phyloP scores from a whole-genome alignment of 495 filamentous ascomycete species.

The Penicillium cosmopolitanum region DNA sequence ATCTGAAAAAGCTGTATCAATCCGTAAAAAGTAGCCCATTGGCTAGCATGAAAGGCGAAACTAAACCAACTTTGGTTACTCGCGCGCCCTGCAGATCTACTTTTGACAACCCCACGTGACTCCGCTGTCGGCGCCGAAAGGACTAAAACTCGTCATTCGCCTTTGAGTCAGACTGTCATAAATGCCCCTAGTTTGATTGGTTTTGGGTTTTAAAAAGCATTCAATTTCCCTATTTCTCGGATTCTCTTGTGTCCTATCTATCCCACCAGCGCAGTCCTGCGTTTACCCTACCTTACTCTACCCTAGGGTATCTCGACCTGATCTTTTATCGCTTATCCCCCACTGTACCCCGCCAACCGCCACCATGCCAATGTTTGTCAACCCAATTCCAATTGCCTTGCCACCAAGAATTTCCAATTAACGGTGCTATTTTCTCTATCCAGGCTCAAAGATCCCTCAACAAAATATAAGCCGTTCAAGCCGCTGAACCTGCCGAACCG shows the following conservation, averaged over 20 bases:
- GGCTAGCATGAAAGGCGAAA: not conserved
- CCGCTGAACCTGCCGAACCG: conserved; percentile 82
- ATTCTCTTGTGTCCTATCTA: not conserved
- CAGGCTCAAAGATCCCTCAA: conserved; percentile 94
- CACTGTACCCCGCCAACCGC: conserved; percentile 37
- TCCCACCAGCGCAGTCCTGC: conserved; percentile 7
- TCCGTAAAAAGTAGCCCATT: too few relatives aligned
- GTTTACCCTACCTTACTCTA: conserved; percentile 6
- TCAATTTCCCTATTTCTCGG: conserved; percentile 4
- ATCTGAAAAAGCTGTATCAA: not conserved
- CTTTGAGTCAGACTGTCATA: conserved; percentile 29
- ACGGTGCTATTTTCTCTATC: not conserved
- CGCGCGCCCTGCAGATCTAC: not conserved
- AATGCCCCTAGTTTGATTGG: conserved; percentile 30
- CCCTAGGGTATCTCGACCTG: too few relatives aligned
- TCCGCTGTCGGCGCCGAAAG: conserved; percentile 36
- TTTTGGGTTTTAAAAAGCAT: conserved; percentile 22
- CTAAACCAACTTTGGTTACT: conserved; percentile 1
- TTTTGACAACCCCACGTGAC: conserved; percentile 27
- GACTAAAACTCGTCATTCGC: conserved; percentile 30
- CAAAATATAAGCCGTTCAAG: conserved; percentile 82
- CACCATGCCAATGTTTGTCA: conserved; percentile 46
- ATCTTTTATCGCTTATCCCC: conserved; percentile 32
- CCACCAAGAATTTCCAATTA: too few relatives aligned
- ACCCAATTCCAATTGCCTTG: conserved; percentile 5